Base-by-base conservation (phyloP, 225 moss, liverwort and hornwort genomes). In the Pseudoscleropodium purum region DNA sequence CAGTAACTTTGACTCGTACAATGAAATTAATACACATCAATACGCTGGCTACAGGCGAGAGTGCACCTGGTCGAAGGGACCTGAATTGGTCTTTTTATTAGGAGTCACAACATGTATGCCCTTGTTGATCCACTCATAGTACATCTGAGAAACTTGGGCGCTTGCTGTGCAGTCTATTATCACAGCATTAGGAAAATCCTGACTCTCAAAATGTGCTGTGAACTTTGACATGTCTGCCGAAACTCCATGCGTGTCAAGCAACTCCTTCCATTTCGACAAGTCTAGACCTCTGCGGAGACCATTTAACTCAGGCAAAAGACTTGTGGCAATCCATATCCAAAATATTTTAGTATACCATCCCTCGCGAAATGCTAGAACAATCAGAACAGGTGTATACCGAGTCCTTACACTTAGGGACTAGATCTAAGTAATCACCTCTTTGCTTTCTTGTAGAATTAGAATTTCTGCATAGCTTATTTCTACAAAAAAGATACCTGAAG, bases 121-220 rank as follows among this genome's bases (percentile, higher is more conserved):
- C 89, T 95, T 95, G 76, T 64, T 91, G n/a, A 99, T 93, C 99
- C 99, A 99, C 81, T 97, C 91, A 76, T 93, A 91, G 87, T 99
- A 99, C 93, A 96, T 96, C 85, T 89, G 90, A 82, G 97, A 95
- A 79, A 97, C 94, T 74, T 85, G 90, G 64, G 94, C 93, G 93
- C 95, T 95, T 57, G 99, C 96, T 57, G 99, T 99, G 94, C 99
- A 97, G 87, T 99, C 99, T 89, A 99, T 95, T 60, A 97, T 94
- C 82, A 99, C 95, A 90, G 96, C 93, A 89, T 97, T 97, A 83
- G 95, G 96, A 52, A 97, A 86, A 85, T 93, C 94, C 70, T 96
- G 92, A 87, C 94, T 95, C 65, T 94, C 90, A 88, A 99, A 91
- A 93, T 96, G 96, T 73, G 95, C 88, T 59, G 97, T 97, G 84